Evolutionary conservation across 2,329 filamentous ascomycete genomes (phyloP), one percentile per base, ranked within the genome.

Genomic region (Sporothrix phasma): DNA sequence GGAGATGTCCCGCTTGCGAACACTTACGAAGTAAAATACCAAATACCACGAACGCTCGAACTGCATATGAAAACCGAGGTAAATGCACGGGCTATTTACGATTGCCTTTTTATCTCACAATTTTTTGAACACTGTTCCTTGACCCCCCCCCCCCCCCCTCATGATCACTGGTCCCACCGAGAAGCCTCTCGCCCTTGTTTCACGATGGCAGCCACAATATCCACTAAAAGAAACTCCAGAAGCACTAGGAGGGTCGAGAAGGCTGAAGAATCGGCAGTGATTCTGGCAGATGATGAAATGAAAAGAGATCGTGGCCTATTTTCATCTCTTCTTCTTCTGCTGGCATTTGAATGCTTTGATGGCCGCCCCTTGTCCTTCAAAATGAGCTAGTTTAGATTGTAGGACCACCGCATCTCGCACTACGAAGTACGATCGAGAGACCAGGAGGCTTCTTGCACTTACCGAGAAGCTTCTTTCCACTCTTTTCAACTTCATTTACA

Each of bases 211-310:
- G 54, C 62, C 37, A 59, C 34, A 26, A 59, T 51, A 17, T 47
- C 15, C n/a, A n/a, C 62, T 64, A 64, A 64, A 64, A 49, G 31
- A 64, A 59, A n/a, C n/a, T n/a, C n/a, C n/a, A n/a, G 62, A 59
- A 64, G 22, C 43, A 19, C 51, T 3, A 22, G 53, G n/a, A n/a
- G n/a, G 11, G 41, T 26, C 8, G 24, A 59, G 22, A 34, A 43
- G 47, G 47, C 45, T 51, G 59, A 41, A 41, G 19, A 61, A 13
- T 43, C 24, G 15, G 37, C 19, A 6, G 15, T 5, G 39, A 45
- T 24, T 5, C 31, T 6, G 53, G 15, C 3, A 26, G n/a, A 43
- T 58, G 53, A 58, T 15, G 34, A 24, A 39, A 31, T 5, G 39
- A 24, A 22, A 6, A 13, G 24, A 58, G 22, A 15, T 7, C 10